Evolutionary conservation across 768 basidiomycete genomes (phyloP), one percentile per base, ranked within the genome.

Genomic region (Serendipita sp.): DNA sequence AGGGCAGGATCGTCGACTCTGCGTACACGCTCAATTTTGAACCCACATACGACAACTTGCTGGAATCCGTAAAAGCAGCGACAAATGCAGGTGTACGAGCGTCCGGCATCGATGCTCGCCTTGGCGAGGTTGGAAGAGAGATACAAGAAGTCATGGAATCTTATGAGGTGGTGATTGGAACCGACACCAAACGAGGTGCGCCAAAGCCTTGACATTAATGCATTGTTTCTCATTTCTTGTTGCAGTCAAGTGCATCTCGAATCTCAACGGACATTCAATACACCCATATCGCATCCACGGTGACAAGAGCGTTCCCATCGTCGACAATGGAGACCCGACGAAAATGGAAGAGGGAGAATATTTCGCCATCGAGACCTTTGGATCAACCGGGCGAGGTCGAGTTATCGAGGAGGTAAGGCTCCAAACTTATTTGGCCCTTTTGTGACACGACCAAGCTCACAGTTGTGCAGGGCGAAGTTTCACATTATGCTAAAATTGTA

Each of bases 261-360:
- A 96, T 71, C 81, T 99, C 3, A 95, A 90, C 58, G 96, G 96
- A 0, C 96, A 99, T 74, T 87, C 88, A 13, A 98, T 98, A 68
- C 83, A 85, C 64, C 82, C 77, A 31, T 94, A 97, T 73, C 85
- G 86, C 67, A 96, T 98, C 66, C 95, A 99, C 71, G 95, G 89
- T 15, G 88, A 88, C 33, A 99, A 99, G 74, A 90, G 88, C 0
- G 85, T 98, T 1, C 79, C 90, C 40, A 82, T 98, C 50, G 89
- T 96, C 50, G 90, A 87, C 72, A 91, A 87, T 64, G 81, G 86
- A 36, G 93, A 96, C 71, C 83, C 86, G 66, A 91, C 88, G 13
- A 95, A 91, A 75, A 99, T 99, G 96, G 96, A 98, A 71, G 96
- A 99, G 74, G 96, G 94, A 44, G 96, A 98, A 70, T 97, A 98